Conservation (phyloP, 495 filamentous ascomycete species). For the Penicillium coprophilum region DNA sequence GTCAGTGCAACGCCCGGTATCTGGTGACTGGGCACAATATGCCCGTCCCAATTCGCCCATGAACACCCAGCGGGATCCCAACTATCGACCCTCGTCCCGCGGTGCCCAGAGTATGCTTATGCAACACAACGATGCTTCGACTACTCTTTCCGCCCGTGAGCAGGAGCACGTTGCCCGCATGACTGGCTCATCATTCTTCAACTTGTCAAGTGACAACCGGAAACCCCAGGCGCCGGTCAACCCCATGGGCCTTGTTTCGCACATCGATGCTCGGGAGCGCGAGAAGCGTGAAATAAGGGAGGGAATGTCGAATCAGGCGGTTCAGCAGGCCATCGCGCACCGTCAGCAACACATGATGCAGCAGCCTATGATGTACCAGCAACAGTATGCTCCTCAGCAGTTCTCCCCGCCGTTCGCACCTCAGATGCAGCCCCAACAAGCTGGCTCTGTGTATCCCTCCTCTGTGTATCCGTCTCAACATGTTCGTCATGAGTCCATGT, state of each 20-base stretch:
- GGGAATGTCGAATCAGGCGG: constrained; percentile 67
- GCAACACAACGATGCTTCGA: constrained; percentile 54
- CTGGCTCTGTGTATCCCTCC: constrained; percentile 20
- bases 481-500: constrained; percentile 27
- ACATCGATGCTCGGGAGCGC: constrained; percentile 72
- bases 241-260: constrained; percentile 65
- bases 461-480: constrained; percentile 23
- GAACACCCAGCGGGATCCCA: constrained; percentile 38
- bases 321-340: constrained; percentile 76
- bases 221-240: constrained; percentile 44
- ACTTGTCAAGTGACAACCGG: constrained; percentile 57
- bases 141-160: constrained; percentile 82
- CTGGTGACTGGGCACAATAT: constrained; percentile 57
- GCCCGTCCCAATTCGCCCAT: constrained; percentile 44
- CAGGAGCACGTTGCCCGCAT: constrained; percentile 89
- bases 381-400: constrained; percentile 31
- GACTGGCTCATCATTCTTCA: constrained; percentile 80
- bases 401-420: constrained; percentile 14
- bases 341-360: constrained; percentile 52
- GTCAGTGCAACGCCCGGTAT: constrained; percentile 45
- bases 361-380: constrained; percentile 37
- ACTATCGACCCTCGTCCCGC: constrained; percentile 52
- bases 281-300: constrained; percentile 72
- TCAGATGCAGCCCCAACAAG: constrained; percentile 13
- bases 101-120: constrained; percentile 45